Percentiles rank a stretch among this genome's conserved stretches.
Evolutionary conservation across 352 stramenopile genomes (phyloP).

Genomic region (Phytopythium ostracodes): DNA sequence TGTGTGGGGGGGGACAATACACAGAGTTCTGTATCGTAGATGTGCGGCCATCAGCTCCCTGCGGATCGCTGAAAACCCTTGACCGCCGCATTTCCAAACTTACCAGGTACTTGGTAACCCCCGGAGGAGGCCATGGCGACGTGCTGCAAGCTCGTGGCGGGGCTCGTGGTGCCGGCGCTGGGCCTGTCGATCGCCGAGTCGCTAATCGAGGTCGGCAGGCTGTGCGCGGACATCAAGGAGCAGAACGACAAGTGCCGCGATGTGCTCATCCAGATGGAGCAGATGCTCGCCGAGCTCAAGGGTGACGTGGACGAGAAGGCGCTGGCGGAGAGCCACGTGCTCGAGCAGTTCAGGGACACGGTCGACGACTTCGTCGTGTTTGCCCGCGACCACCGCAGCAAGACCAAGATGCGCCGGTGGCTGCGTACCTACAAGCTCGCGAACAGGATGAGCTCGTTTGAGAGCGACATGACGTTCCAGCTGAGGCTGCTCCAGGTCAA

Average conservation of each 20-base stretch:
- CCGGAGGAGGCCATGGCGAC: constrained; percentile 10
- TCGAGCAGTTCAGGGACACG: constrained; percentile 10
- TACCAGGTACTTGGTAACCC: not conserved
- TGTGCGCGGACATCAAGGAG: constrained; percentile 26
- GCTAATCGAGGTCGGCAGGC: constrained; percentile 14
- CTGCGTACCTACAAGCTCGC: constrained; percentile 11
- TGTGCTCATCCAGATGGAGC: constrained; percentile 16
- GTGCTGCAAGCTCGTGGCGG: constrained; percentile 20
- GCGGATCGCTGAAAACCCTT: too few relatives aligned
- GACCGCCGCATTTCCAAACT: not conserved
- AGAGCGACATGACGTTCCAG: constrained; percentile 18
- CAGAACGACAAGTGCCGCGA: constrained; percentile 13
- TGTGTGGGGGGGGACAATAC: too few relatives aligned
- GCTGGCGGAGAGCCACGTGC: constrained; percentile 14
- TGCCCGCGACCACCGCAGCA: constrained; percentile 15
- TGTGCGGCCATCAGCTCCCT: not conserved
- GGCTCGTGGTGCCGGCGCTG: constrained; percentile 12
- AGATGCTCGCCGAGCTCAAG: constrained; percentile 16
- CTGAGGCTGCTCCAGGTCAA: constrained; percentile 19
- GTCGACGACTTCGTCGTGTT: constrained; percentile 17
- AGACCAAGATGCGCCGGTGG: constrained; percentile 14
- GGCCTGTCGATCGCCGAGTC: constrained; percentile 17
- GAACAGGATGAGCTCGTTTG: constrained; percentile 12
- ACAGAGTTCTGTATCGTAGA: not conserved
- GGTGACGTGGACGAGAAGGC: constrained; percentile 12